Evolutionary conservation across 371 early-diverging fungal genomes (phyloP).

Genomic region (Saksenaea vasiformis): DNA sequence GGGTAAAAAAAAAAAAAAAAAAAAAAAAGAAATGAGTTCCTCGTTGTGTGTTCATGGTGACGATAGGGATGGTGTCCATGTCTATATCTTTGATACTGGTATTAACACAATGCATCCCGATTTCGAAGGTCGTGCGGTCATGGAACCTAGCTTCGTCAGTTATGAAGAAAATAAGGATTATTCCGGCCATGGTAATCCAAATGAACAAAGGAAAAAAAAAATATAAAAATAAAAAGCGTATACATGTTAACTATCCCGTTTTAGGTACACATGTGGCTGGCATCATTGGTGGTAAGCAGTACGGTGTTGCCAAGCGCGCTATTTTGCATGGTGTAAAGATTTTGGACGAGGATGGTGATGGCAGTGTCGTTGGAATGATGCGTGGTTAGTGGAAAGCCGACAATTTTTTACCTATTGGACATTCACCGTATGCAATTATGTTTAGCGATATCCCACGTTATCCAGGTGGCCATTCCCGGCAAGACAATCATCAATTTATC

Average conservation of each 20-base stretch:
- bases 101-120: constrained; percentile 73
- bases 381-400: constrained; percentile 34
- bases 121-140: constrained; percentile 78
- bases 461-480: constrained; percentile 24
- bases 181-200: constrained; percentile 53
- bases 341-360: constrained; percentile 54
- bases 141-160: constrained; percentile 64
- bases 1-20: constrained; percentile 34
- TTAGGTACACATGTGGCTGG: constrained; percentile 77
- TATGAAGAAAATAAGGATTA: constrained; percentile 43
- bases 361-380: constrained; percentile 37
- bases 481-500: constrained; percentile 61
- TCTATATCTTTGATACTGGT: constrained; percentile 79
- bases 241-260: not conserved
- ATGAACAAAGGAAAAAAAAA: no score
- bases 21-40: no score
- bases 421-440: no score
- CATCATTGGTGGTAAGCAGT: constrained; percentile 59
- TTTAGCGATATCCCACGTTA: constrained; percentile 48
- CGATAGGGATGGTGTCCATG: constrained; percentile 57
- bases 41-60: no score
- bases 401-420: no score
- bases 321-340: constrained; percentile 67
- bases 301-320: constrained; percentile 70
- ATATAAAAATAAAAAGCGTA: not conserved